Conservation (phyloP, 2,329 filamentous ascomycete species). For the Verticillium alfalfae region DNA sequence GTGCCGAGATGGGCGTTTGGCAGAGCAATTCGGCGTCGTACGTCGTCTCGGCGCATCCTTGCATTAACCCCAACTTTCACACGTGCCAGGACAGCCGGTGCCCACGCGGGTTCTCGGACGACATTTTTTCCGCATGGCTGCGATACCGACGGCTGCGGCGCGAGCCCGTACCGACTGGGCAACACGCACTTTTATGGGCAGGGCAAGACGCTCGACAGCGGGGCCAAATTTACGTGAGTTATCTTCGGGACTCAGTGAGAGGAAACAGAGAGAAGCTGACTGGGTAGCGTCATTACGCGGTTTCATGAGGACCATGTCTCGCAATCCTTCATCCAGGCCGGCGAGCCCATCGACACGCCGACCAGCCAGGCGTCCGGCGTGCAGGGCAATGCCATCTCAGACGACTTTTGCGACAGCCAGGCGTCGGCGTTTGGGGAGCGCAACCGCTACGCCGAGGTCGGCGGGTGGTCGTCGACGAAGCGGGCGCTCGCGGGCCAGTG, state of each 20-base stretch:
- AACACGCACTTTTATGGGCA: slow-evolving; percentile 54
- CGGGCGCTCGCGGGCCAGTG: not conserved
- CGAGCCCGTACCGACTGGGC: slow-evolving; percentile 59
- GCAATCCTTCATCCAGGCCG: slow-evolving; percentile 58
- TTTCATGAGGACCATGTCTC: slow-evolving; percentile 47
- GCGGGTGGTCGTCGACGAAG: not conserved
- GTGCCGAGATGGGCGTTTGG: slow-evolving; percentile 55
- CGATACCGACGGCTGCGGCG: slow-evolving; percentile 61
- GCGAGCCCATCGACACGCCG: slow-evolving; percentile 42
- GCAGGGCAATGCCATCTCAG: not conserved
- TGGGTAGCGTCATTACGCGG: slow-evolving; percentile 50
- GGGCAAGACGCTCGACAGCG: slow-evolving; percentile 51
- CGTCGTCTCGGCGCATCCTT: not conserved
- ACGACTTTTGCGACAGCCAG: not conserved
- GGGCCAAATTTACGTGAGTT: slow-evolving; percentile 39
- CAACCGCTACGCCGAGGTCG: not conserved
- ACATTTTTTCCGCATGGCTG: slow-evolving; percentile 31
- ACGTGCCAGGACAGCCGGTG: slow-evolving; percentile 16
- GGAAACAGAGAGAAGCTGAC: too few species aligned
- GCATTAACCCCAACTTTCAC: not conserved
- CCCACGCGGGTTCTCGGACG: not conserved
- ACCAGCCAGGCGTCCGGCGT: slow-evolving; percentile 14
- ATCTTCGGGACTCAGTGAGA: too few species aligned
- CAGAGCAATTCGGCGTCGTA: slow-evolving; percentile 22
- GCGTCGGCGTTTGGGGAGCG: not conserved